Base-by-base conservation (phyloP, 306 rosid species). In the Astragalus glycyphyllos region DNA sequence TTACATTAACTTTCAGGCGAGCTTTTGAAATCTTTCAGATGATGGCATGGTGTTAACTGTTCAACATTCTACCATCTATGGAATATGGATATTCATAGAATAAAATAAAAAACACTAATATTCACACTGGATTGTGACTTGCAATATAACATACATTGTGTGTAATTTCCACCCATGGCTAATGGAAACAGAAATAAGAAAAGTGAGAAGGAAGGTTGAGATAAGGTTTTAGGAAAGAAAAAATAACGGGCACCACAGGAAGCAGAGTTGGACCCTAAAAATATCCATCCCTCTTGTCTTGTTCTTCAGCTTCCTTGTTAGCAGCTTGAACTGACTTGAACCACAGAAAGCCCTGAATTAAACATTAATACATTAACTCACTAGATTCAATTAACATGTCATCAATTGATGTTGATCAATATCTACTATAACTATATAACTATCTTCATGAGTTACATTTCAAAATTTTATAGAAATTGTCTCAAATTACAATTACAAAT, bases 291-390 rank as follows among this genome's bases (percentile, higher is more conserved):
- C 77, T 91, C 84, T 71, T 88, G 79, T 95, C 99, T 68, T 95
- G 99, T 41, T 95, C 99, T 58, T 95, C 99, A 0, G 99, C 99
- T 76, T 95, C 97, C 83, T 86, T 91, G 76, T 95, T 95, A 60
- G 99, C 99, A 46, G 80, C 84, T 80, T 89, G 83, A 73, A 94
- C 97, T 0, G 99, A 89, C 81, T 85, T 91, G 82, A 82, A 87
- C 99, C 99, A 95, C 26, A 95, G 76, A 45, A 84, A 89, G n/a
- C 84, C 96, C 99, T 95, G 84, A 69, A 63, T 55, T 59, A 3
- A 81, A 26, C 49, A 70, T 60, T 4, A 16, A 34, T 11, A 61
- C 20, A 16, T 81, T 77, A 77, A 45, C 7, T 42, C 37, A 62
- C 37, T 11, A 17, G 3, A 62, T 16, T 11, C 35, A 59, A 65